A percentile compares a stretch with the other conserved stretches of the same genome.
These are phyloP conservation scores for Omphalotus guepiniiformis DNA, from an alignment of 768 basidiomycete genomes.

Conservation along the genomic window DNA sequence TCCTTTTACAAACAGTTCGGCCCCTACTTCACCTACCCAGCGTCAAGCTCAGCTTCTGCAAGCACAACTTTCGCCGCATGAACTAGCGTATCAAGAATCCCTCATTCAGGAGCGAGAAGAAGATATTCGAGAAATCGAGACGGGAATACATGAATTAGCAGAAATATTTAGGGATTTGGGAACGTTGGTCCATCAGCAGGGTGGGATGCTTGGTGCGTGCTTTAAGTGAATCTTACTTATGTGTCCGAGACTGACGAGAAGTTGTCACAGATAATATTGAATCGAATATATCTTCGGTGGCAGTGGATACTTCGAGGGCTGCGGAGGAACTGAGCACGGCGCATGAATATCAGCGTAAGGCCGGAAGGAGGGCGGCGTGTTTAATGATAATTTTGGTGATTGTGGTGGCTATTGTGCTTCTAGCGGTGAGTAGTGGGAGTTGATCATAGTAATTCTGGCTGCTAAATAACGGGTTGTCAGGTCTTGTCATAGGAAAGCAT, in stretches of 20 bases:
- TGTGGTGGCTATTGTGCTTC: constrained; percentile 82
- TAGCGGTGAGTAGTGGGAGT: constrained; percentile 67
- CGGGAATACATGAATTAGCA: constrained; percentile 90
- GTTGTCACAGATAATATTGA: constrained; percentile 81
- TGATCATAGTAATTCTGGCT: not conserved
- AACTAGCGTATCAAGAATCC: constrained; percentile 94
- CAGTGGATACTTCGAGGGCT: constrained; percentile 76
- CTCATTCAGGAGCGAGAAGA: constrained; percentile 90
- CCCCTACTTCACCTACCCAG: constrained; percentile 46
- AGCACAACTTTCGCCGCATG: constrained; percentile 78
- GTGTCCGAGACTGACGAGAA: not conserved
- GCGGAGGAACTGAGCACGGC: constrained; percentile 86
- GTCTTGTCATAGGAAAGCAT: not conserved
- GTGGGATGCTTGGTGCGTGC: constrained; percentile 82
- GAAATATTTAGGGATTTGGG: constrained; percentile 97
- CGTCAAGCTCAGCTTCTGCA: constrained; percentile 70
- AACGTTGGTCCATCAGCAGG: constrained; percentile 91
- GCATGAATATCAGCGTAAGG: constrained; percentile 90
- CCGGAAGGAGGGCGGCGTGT: constrained; percentile 86
- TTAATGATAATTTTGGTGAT: constrained; percentile 83
- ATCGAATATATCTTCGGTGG: constrained; percentile 84
- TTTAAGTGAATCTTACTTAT: not conserved
- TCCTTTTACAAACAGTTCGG: too few species aligned
- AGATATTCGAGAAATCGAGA: constrained; percentile 95
- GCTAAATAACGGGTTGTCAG: not conserved